These are phyloP conservation scores for Vitis riparia DNA, from an alignment of 164 flowering plant species.

Conservation along the genomic window DNA sequence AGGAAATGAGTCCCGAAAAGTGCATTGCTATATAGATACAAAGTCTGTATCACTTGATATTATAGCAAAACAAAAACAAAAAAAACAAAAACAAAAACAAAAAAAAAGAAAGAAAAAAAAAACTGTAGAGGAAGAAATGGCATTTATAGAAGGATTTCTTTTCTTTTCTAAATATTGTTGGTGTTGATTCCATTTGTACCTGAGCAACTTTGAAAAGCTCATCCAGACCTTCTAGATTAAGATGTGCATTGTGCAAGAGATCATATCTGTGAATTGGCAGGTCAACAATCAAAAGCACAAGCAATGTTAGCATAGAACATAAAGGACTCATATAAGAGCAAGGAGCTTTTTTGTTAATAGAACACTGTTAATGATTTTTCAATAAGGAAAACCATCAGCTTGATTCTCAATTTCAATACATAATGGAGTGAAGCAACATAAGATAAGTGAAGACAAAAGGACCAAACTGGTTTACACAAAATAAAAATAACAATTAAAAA, in stretches of 20 bases:
- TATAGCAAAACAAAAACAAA: not conserved
- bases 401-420: no score
- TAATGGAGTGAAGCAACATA: not conserved
- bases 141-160: no score
- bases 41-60: not conserved
- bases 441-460: not conserved
- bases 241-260: slow-evolving; percentile 95
- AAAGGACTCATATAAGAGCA: not conserved
- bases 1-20: not conserved
- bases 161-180: not conserved
- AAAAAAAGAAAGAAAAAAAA: no score
- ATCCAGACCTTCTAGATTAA: slow-evolving; percentile 81
- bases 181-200: slow-evolving; percentile 39
- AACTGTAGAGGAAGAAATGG: not conserved
- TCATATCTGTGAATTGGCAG: slow-evolving; percentile 70
- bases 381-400: no score
- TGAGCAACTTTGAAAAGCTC: slow-evolving; percentile 97
- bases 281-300: not conserved
- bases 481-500: not conserved
- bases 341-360: not conserved
- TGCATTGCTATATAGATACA: not conserved
- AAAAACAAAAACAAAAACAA: not conserved
- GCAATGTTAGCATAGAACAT: not conserved
- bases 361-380: no score
- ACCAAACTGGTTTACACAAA: not conserved